Base-by-base conservation (phyloP, 2,329 filamentous ascomycete genomes). In the Myriosclerotinia scirpicola region DNA sequence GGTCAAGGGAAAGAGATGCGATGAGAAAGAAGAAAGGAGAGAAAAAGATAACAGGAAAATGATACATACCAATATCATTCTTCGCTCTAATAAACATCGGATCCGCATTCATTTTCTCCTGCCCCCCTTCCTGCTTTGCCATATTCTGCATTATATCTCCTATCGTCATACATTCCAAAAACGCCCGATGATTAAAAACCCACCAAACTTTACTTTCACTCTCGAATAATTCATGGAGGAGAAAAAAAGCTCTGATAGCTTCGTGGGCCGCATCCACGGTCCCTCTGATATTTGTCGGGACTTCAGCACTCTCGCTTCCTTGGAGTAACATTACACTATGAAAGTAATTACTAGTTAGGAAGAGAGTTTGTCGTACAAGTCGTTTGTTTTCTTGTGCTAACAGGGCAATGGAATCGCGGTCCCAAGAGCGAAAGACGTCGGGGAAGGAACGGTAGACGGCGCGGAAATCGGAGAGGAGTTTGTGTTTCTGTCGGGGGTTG, bases 321-420 rank as follows among this genome's bases (percentile, higher is more conserved):
- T 93, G 88, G 26, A 93, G 84, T 12, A 93, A 80, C 90, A 93
- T 93, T 34, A 93, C 81, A 75, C 91, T 92, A 75, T 94, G 91
- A 77, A 88, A 91, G 78, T 92, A 93, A 74, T 93, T 93, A 76
- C 87, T 90, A n/a, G 88, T 90, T 40, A 93, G 80, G 74, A 92
- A 93, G 6, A 94, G 79, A 22, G 90, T 92, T 77, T 94, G 91
- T 0, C 90, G 82, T 20, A 91, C 86, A 1, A 87, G 83, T 8
- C 91, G 84, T 68, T 88, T 87, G 73, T 90, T 87, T 2, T 78
- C 83, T 54, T 79, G 79, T 1, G 85, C 84, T 12, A 71, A 67
- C 60, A 89, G 80, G 9, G 83, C 80, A 50, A 92, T 82, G 30
- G 83, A 84, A 3, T 83, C 82, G 5, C 84, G 80, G 72, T 91